Conservation (phyloP, 257 asterid species). For the Plectranthus barbatus region DNA sequence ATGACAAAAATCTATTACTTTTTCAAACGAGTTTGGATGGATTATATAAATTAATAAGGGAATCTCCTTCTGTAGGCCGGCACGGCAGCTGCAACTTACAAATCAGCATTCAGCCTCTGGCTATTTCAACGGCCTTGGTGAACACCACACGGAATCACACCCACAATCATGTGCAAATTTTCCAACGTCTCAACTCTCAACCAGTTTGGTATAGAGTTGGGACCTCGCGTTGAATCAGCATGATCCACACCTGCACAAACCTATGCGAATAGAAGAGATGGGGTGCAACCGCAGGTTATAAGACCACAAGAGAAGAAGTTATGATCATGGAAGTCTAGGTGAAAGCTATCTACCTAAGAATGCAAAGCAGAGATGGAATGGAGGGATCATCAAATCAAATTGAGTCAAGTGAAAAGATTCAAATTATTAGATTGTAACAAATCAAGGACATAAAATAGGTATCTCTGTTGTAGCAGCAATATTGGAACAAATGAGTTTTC, state of each 20-base stretch:
- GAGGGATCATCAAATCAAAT: neutral
- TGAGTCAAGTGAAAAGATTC: neutral
- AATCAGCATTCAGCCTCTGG: constrained; percentile 3
- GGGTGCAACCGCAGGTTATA: too few species aligned
- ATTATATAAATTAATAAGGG: neutral
- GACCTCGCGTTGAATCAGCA: too few species aligned
- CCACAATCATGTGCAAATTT: too few species aligned
- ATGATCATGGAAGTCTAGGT: neutral
- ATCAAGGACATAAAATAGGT: neutral
- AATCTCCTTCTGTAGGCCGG: constrained; percentile 30
- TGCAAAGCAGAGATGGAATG: neutral
- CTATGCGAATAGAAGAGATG: too few species aligned
- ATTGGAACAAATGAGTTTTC: too few species aligned
- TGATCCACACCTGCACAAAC: too few species aligned
- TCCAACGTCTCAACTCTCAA: too few species aligned
- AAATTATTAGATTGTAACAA: neutral
- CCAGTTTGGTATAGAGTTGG: too few species aligned
- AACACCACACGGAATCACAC: too few species aligned
- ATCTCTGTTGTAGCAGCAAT: neutral
- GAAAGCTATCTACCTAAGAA: neutral
- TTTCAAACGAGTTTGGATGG: neutral
- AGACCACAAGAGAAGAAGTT: too few species aligned
- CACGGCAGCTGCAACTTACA: constrained; percentile 4
- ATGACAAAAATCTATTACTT: neutral
- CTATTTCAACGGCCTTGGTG: neutral